These are phyloP conservation scores for Candida sanyaensis DNA, from an alignment of 1,139 yeast genomes.

Conservation along the genomic window DNA sequence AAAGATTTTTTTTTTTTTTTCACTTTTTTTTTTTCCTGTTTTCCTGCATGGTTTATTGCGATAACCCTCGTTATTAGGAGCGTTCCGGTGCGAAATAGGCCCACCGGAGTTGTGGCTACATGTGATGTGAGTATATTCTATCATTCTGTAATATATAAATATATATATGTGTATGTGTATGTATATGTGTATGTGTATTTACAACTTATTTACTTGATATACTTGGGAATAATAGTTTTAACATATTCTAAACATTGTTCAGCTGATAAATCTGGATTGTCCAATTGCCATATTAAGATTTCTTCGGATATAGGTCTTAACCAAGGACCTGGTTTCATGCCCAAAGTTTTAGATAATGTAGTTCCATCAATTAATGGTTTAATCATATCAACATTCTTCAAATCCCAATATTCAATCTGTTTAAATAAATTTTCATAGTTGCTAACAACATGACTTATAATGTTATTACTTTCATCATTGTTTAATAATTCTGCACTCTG, in stretches of 20 bases:
- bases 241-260: constrained; percentile 57
- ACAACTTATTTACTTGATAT: constrained; percentile 3
- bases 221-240: constrained; percentile 19
- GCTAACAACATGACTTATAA: constrained; percentile 10
- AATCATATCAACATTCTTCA: constrained; percentile 44
- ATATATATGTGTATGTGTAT: background rate
- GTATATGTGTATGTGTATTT: background rate
- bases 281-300: constrained; percentile 73
- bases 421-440: constrained; percentile 38
- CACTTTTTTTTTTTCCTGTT: background rate
- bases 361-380: constrained; percentile 73
- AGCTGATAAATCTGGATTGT: constrained; percentile 55
- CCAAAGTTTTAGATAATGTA: constrained; percentile 50
- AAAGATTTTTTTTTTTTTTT: too few species aligned
- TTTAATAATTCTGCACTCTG: constrained; percentile 8
- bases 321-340: constrained; percentile 85
- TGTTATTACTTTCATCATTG: constrained; percentile 5
- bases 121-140: too few species aligned
- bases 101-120: background rate
- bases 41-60: background rate
- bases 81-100: background rate
- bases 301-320: constrained; percentile 56
- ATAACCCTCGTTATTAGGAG: background rate
- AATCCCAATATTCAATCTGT: constrained; percentile 25
- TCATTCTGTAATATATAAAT: background rate